A percentile compares a stretch with the other conserved stretches of the same genome.
These are phyloP conservation scores for Penicillium goetzii DNA, from an alignment of 495 filamentous ascomycete species.

Conservation along the genomic window DNA sequence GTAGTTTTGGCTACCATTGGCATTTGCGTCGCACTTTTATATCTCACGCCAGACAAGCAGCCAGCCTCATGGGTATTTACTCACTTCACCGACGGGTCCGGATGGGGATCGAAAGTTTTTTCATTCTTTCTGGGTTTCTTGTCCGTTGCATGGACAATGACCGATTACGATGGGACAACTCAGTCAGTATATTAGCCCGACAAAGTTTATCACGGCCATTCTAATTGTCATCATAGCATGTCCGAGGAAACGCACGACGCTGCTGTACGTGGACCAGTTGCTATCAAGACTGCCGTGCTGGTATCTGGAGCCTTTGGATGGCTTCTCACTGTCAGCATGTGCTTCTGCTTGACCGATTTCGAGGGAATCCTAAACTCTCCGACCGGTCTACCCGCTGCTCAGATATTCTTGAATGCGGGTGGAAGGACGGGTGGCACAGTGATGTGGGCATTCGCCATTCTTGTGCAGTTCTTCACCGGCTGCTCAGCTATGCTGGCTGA, in stretches of 20 bases:
- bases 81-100: slow-evolving; percentile 66
- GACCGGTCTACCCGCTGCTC: slow-evolving; percentile 68
- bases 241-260: slow-evolving; percentile 76
- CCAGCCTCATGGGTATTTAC: slow-evolving; percentile 69
- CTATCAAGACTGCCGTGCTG: slow-evolving; percentile 65
- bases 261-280: slow-evolving; percentile 65
- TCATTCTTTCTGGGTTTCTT: slow-evolving; percentile 72
- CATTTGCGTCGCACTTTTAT: slow-evolving; percentile 65
- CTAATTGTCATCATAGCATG: slow-evolving; percentile 49
- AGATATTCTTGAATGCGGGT: slow-evolving; percentile 72
- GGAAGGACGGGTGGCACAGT: slow-evolving; percentile 61
- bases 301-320: slow-evolving; percentile 68
- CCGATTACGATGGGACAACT: slow-evolving; percentile 74
- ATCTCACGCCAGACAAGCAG: slow-evolving; percentile 66
- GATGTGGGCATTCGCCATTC: slow-evolving; percentile 72
- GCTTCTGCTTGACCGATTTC: slow-evolving; percentile 69
- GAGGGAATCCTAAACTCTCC: slow-evolving; percentile 63
- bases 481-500: slow-evolving; percentile 72
- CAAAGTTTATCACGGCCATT: not conserved
- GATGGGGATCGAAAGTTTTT: slow-evolving; percentile 66
- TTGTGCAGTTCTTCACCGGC: slow-evolving; percentile 74
- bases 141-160: slow-evolving; percentile 77
- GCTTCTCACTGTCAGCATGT: slow-evolving; percentile 68
- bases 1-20: slow-evolving; percentile 55
- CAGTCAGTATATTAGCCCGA: slow-evolving; percentile 49